Conservation (phyloP, 2,329 filamentous ascomycete genomes). For the Apiospora phragmitis region DNA sequence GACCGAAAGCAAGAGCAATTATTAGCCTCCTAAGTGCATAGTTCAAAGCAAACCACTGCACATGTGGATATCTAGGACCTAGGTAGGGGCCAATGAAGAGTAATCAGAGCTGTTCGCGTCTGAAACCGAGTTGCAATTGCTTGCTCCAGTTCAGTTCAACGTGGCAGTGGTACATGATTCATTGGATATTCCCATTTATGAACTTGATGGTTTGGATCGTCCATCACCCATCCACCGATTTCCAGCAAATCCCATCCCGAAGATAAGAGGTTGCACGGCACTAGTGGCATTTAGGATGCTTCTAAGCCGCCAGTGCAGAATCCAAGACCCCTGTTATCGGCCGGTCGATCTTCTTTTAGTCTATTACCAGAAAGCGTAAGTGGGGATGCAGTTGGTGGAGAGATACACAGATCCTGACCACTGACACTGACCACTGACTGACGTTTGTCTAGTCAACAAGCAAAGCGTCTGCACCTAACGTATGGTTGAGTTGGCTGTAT, state of each 20-base stretch:
- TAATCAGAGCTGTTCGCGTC: not conserved
- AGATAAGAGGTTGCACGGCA: conserved; percentile 10
- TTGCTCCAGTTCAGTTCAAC: not conserved
- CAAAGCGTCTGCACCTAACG: not conserved
- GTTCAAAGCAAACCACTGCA: not conserved
- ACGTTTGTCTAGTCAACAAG: not conserved
- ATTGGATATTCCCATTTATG: not conserved
- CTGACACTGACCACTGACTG: not conserved
- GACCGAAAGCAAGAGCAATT: not conserved
- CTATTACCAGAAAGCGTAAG: conserved; percentile 24
- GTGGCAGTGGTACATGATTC: not conserved
- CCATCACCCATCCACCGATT: not conserved
- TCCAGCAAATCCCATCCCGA: not conserved
- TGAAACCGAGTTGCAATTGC: not conserved
- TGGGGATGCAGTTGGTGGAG: conserved; percentile 17
- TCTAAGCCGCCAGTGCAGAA: not conserved
- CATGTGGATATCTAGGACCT: not conserved
- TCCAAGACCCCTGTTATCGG: not conserved
- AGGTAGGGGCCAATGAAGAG: not conserved
- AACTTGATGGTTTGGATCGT: not conserved
- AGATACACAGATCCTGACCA: not conserved
- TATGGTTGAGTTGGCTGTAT: not conserved
- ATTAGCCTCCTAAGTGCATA: not conserved
- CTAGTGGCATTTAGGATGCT: not conserved
- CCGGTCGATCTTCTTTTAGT: conserved; percentile 21